Evolutionary conservation across 1,139 yeast genomes (phyloP).

Genomic region (Candida frijolesensis): DNA sequence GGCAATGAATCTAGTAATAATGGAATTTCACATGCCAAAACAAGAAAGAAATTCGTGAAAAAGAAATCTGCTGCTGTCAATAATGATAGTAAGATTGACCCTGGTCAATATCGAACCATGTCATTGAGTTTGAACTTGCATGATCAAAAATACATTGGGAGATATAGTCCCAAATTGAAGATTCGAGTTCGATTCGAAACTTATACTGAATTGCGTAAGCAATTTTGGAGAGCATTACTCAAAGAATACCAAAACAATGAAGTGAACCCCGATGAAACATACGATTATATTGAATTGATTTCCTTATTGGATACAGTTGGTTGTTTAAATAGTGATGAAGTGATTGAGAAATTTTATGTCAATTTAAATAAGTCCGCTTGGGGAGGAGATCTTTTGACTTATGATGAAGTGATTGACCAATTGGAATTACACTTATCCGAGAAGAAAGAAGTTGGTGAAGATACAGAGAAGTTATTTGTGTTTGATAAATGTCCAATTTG

Average conservation of each 20-base stretch:
- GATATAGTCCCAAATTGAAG: constrained; percentile 55
- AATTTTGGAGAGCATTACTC: constrained; percentile 70
- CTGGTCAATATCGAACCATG: constrained; percentile 46
- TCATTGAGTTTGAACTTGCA: constrained; percentile 39
- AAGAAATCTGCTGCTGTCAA: constrained; percentile 29
- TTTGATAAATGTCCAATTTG: constrained; percentile 80
- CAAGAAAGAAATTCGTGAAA: constrained; percentile 27
- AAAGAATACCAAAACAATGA: constrained; percentile 47
- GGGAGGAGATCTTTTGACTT: constrained; percentile 58
- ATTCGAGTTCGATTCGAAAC: constrained; percentile 70
- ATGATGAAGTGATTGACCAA: constrained; percentile 60
- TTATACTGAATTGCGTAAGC: constrained; percentile 62
- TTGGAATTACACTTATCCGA: constrained; percentile 39
- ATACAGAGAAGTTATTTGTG: constrained; percentile 47
- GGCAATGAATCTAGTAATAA: constrained; percentile 14
- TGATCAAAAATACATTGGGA: constrained; percentile 35
- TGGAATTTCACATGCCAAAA: constrained; percentile 17
- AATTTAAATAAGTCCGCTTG: constrained; percentile 45
- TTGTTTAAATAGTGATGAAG: constrained; percentile 52
- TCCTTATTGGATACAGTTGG: constrained; percentile 67
- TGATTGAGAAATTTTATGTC: constrained; percentile 48
- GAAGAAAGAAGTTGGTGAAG: constrained; percentile 20
- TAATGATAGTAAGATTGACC: constrained; percentile 35
- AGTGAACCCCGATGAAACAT: constrained; percentile 27
- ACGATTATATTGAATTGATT: constrained; percentile 58